Conservation (phyloP, 345 rosid genomes). For the Viola odorata region DNA sequence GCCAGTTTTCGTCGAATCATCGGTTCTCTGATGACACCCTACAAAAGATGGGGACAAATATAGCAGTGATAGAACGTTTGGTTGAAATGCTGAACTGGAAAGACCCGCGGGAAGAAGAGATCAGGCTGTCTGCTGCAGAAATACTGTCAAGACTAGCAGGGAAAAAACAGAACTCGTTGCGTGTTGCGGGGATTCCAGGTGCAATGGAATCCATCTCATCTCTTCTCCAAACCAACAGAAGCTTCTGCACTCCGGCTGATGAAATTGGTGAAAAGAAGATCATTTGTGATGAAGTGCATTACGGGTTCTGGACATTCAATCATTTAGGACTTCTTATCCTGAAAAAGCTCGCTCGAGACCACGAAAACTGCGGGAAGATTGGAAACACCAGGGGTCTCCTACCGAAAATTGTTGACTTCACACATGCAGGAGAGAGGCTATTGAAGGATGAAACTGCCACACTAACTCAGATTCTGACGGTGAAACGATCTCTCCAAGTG, state of each 20-base stretch:
- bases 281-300: slow-evolving; percentile 35
- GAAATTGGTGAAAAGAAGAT: slow-evolving; percentile 59
- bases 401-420: slow-evolving; percentile 74
- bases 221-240: slow-evolving; percentile 54
- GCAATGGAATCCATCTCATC: slow-evolving; percentile 94
- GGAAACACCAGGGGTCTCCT: slow-evolving; percentile 86
- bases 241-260: slow-evolving; percentile 45
- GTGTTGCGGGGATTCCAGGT: slow-evolving; percentile 80
- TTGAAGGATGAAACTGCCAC: slow-evolving; percentile 45
- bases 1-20: slow-evolving; percentile 41
- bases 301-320: slow-evolving; percentile 66
- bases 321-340: slow-evolving; percentile 74
- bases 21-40: slow-evolving; percentile 67
- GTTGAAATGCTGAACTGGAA: slow-evolving; percentile 96
- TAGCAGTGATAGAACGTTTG: slow-evolving; percentile 57
- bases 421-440: slow-evolving; percentile 47
- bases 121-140: slow-evolving; percentile 67
- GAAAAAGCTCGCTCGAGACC: slow-evolving; percentile 76
- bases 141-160: slow-evolving; percentile 65
- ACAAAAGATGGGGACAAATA: slow-evolving; percentile 70
- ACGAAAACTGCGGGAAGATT: slow-evolving; percentile 86
- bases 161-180: slow-evolving; percentile 68
- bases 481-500: slow-evolving; percentile 71
- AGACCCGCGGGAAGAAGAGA: slow-evolving; percentile 77
- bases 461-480: slow-evolving; percentile 49